Evolutionary conservation across 805 yeast genomes (phyloP), one percentile per base, ranked within the genome.

Genomic region (Kockiozyma suomiensis): DNA sequence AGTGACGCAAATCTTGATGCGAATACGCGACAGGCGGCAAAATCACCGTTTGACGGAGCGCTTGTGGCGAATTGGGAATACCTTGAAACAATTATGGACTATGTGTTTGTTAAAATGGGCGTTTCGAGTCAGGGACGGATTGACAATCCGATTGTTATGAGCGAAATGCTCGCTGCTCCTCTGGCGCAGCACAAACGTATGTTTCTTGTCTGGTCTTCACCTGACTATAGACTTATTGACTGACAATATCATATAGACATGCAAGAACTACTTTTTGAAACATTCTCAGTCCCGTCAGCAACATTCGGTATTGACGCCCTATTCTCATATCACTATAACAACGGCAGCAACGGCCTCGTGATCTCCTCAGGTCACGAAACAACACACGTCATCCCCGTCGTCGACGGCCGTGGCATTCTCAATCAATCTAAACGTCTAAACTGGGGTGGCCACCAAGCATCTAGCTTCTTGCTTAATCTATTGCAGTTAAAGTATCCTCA

Each of bases 21-120:
- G 7, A 75, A 87, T 1, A 81, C 88, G 48, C 82, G 85, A 63
- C 79, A 88, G 17, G 85, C 86, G 55, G 81, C 89, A 35, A 85
- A 83, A 68, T 78, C 89, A 3, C 97, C 97, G 0, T 93, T 82
- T 70, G 99, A 94, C 72, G 97, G 96, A 0, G 82, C 89, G 3
- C 76, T 90, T 66, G 78, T 94, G 37, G 86, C 96, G 26, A 96
- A 92, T 72, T 96, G 98, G 98, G 98, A 94, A 58, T 82, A 86
- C 59, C 81, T 87, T 1, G 99, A 94, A 71, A 82, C 80, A 59
- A 82, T 93, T 54, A 71, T 94, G 51, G 98, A 93, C 73, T 94
- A 91, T 70, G 78, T 91, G 0, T 87, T 94, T 70, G 81, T 84
- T 61, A 96, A 90, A 72, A 70, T 93, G 50, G 87, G 93, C 2